Conservation (phyloP, 2,329 filamentous ascomycete species). For the Phyllosticta capitalensis region DNA sequence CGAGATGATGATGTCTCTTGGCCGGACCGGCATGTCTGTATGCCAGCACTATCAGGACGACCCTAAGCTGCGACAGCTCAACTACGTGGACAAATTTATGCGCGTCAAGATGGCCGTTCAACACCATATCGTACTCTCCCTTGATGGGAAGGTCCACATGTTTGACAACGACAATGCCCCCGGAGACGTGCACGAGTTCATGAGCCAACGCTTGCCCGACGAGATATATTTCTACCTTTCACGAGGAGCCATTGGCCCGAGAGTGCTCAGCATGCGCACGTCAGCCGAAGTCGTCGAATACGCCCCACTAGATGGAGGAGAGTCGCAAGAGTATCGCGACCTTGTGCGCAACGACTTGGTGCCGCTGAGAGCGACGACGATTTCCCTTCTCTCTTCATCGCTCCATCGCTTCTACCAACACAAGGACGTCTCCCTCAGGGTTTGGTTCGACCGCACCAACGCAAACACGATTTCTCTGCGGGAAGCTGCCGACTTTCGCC, state of each 20-base stretch:
- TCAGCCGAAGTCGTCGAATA: conserved; percentile 67
- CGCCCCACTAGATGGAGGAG: conserved; percentile 77
- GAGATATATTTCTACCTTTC: conserved; percentile 89
- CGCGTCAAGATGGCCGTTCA: conserved; percentile 77
- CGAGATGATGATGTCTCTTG: conserved; percentile 60
- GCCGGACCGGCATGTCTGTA: conserved; percentile 59
- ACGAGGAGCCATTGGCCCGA: conserved; percentile 67
- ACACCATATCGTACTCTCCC: conserved; percentile 74
- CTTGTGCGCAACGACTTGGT: conserved; percentile 67
- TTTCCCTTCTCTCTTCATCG: conserved; percentile 68
- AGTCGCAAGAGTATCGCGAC: conserved; percentile 68
- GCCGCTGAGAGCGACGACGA: conserved; percentile 63
- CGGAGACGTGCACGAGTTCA: conserved; percentile 76
- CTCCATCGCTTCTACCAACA: conserved; percentile 77
- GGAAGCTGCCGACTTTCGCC: conserved; percentile 46
- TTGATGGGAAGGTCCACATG: conserved; percentile 67
- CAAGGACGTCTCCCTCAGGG: conserved; percentile 65
- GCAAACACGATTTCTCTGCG: conserved; percentile 54
- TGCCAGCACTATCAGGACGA: conserved; percentile 76
- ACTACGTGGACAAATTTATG: conserved; percentile 79
- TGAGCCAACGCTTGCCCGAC: conserved; percentile 79
- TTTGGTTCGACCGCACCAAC: conserved; percentile 56
- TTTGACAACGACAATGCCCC: conserved; percentile 66
- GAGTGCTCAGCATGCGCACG: conserved; percentile 73
- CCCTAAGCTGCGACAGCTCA: conserved; percentile 56